Base-by-base conservation (phyloP, 2,329 filamentous ascomycete species). In the Talaromyces islandicus region DNA sequence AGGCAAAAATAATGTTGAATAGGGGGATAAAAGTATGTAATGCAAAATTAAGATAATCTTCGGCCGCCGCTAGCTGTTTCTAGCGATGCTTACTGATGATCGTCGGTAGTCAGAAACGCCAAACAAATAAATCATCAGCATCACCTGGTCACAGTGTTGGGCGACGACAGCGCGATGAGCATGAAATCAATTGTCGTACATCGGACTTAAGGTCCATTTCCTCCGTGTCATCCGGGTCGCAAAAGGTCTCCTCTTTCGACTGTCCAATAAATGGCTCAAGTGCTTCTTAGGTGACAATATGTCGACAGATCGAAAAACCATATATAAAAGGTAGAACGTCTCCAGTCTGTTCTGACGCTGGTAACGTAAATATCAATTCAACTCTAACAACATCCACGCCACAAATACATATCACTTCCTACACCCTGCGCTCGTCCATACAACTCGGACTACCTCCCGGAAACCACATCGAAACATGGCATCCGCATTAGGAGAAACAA, bases 41-140 rank as follows among this genome's bases (percentile, higher is more conserved):
- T 19, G 14, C n/a, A 46, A 46, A 4, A 46, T 4, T 19, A 46
- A 21, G 43, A 46, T 21, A 9, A 12, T 21, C 43, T 46, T 46
- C 59, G 59, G 59, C 59, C 59, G 59, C 41, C 48, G 27, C 54
- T 60, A 57, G 29, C 59, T 54, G 1, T 54, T 60, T 56, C 29
- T 14, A 32, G 54, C 25, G 5, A 21, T 6, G 3, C 43, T 17
- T 38, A 38, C 35, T 38, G 35, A 7, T 38, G 35, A 35, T 17
- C 32, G 2, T 35, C 12, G 32, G 32, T 6, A 30, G 10, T 27
- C 19, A 17, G 41, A 51, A 48, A 51, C 14, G 21, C 19, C 12
- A 19, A 3, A 1, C 41, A 10, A 43, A 46, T 19, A 9, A 4
- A 19, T 19, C n/a, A 46, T 7, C 4, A 25, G n/a, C n/a, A 25